Percentiles rank a stretch among this genome's conserved stretches.
phyloP scores from a whole-genome alignment of 192 early-diverging fungal species.

The Neocallimastix lanati region DNA sequence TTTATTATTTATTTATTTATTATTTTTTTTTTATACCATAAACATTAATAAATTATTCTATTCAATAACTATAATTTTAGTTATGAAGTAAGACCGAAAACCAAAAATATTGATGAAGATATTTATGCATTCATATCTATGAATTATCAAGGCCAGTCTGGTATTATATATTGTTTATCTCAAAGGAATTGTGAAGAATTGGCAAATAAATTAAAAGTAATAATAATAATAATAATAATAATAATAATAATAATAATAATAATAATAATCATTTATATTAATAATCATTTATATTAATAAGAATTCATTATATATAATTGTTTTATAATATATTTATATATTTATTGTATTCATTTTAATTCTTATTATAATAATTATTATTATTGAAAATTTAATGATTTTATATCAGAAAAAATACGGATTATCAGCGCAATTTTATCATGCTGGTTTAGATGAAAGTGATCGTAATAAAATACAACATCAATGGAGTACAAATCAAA shows the following conservation, averaged over 20 bases:
- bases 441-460: constrained; percentile 65
- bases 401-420: constrained; percentile 15
- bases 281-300: no score
- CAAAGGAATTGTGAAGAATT: constrained; percentile 63
- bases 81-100: constrained; percentile 36
- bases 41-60: no score
- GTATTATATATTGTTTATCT: constrained; percentile 85
- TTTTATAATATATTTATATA: no score
- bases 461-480: constrained; percentile 60
- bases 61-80: no score
- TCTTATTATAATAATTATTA: not conserved
- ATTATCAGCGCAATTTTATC: constrained; percentile 59
- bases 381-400: not conserved
- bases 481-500: constrained; percentile 55
- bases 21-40: no score
- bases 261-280: no score
- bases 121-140: constrained; percentile 51
- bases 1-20: no score
- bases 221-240: not conserved
- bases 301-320: no score
- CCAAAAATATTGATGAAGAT: constrained; percentile 40
- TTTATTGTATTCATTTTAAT: no score
- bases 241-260: no score
- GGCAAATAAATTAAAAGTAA: constrained; percentile 41
- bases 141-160: constrained; percentile 42